Conservation (phyloP, 2,329 filamentous ascomycete species). For the Fusarium sp. region DNA sequence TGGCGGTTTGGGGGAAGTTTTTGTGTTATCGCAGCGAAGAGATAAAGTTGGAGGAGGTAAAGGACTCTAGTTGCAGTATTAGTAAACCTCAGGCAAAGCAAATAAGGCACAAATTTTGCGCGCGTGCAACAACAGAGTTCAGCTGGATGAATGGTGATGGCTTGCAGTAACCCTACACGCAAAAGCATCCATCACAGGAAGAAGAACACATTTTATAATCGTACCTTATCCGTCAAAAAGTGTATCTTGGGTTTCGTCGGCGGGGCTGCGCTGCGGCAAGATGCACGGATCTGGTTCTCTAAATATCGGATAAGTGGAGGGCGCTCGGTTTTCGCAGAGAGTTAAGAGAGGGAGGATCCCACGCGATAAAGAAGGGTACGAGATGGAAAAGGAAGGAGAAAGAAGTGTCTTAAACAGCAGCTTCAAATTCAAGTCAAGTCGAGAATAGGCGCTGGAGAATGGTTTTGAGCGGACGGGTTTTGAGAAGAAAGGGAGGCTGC, state of each 20-base stretch:
- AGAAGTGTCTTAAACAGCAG: slow-evolving; percentile 39
- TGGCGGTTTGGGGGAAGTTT: slow-evolving; percentile 51
- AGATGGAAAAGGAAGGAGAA: slow-evolving; percentile 5
- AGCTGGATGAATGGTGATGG: background rate
- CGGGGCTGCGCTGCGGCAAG: slow-evolving; percentile 48
- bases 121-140: slow-evolving; percentile 11
- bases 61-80: slow-evolving; percentile 37
- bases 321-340: slow-evolving; percentile 16
- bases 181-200: background rate
- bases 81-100: slow-evolving; percentile 38
- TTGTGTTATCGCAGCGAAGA: slow-evolving; percentile 15
- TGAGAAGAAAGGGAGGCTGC: slow-evolving; percentile 52
- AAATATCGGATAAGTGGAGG: slow-evolving; percentile 46
- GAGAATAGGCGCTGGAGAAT: slow-evolving; percentile 41
- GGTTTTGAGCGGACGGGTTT: slow-evolving; percentile 46
- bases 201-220: slow-evolving; percentile 20
- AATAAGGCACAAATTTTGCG: slow-evolving; percentile 18
- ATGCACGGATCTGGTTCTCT: slow-evolving; percentile 42
- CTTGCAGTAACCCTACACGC: background rate
- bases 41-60: slow-evolving; percentile 17
- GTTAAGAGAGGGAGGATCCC: slow-evolving; percentile 15
- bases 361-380: slow-evolving; percentile 26
- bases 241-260: slow-evolving; percentile 46
- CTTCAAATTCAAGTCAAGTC: slow-evolving; percentile 33
- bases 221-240: slow-evolving; percentile 47